These are phyloP conservation scores for Penicillium nordicum DNA, from an alignment of 2,329 filamentous ascomycete genomes.

Conservation along the genomic window DNA sequence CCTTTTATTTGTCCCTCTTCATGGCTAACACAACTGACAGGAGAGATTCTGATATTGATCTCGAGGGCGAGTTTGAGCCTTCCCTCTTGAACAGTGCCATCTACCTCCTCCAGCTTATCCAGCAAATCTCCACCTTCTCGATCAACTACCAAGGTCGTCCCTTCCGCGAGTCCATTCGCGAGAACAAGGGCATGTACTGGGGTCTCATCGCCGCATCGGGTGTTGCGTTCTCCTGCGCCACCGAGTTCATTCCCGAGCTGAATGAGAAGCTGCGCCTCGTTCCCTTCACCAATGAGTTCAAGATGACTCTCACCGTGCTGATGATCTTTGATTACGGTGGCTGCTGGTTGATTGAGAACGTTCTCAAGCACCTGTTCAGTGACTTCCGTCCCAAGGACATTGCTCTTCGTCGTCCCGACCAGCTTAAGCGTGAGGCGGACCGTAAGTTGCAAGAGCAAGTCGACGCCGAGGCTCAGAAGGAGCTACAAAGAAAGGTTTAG, in stretches of 20 bases:
- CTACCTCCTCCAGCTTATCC: slow-evolving; percentile 94
- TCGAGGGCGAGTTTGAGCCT: slow-evolving; percentile 91
- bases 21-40: slow-evolving; percentile 37
- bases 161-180: slow-evolving; percentile 91
- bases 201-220: slow-evolving; percentile 85
- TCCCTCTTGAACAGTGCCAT: slow-evolving; percentile 95
- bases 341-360: slow-evolving; percentile 84
- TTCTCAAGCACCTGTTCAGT: slow-evolving; percentile 79
- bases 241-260: slow-evolving; percentile 91
- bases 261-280: slow-evolving; percentile 92
- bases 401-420: slow-evolving; percentile 78
- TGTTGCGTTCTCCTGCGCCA: slow-evolving; percentile 90
- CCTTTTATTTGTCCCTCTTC: slow-evolving; percentile 13
- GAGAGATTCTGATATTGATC: slow-evolving; percentile 66
- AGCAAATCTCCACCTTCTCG: slow-evolving; percentile 97
- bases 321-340: slow-evolving; percentile 86
- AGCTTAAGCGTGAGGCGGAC: slow-evolving; percentile 70
- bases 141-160: slow-evolving; percentile 99
- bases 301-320: slow-evolving; percentile 72
- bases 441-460: slow-evolving; percentile 61
- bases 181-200: slow-evolving; percentile 98
- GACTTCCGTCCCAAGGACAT: slow-evolving; percentile 95
- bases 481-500: slow-evolving; percentile 30
- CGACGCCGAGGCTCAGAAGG: slow-evolving; percentile 41
- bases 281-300: slow-evolving; percentile 85